phyloP scores from a whole-genome alignment of 225 moss, liverwort and hornwort species.

The Sphagnum contortum region DNA sequence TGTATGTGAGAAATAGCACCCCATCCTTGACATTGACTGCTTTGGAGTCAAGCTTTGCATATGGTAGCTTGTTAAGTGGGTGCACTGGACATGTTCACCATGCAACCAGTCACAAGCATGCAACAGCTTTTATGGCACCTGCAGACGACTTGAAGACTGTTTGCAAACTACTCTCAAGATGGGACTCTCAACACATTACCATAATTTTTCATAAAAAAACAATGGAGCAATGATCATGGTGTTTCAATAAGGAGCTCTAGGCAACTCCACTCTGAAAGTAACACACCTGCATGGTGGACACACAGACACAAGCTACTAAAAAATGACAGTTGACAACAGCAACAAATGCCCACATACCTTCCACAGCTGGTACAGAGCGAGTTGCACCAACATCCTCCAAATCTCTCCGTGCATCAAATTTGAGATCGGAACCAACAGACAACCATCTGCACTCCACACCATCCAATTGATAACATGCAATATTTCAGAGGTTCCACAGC shows the following conservation, averaged over 20 bases:
- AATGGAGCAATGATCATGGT: no score
- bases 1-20: conserved; percentile 93
- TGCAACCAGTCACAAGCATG: conserved; percentile 2
- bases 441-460: conserved; percentile 61
- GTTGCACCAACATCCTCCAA: conserved; percentile 90
- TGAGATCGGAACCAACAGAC: conserved; percentile 97
- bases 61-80: conserved; percentile 94
- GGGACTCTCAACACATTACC: no score
- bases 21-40: conserved; percentile 88
- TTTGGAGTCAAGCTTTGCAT: conserved; percentile 93
- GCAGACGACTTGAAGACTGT: no score
- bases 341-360: no score
- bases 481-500: neutral
- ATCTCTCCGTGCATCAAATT: conserved; percentile 95
- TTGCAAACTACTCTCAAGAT: no score
- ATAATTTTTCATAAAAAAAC: no score
- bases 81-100: conserved; percentile 50
- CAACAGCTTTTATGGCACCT: no score
- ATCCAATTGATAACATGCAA: neutral
- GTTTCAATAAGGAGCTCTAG: no score
- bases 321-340: no score
- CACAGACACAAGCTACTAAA: no score
- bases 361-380: neutral
- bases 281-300: no score
- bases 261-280: no score